Percentiles rank a stretch among this genome's conserved stretches.
phyloP scores from a whole-genome alignment of 495 filamentous ascomycete genomes.

The Hyaloscypha bicolor region DNA sequence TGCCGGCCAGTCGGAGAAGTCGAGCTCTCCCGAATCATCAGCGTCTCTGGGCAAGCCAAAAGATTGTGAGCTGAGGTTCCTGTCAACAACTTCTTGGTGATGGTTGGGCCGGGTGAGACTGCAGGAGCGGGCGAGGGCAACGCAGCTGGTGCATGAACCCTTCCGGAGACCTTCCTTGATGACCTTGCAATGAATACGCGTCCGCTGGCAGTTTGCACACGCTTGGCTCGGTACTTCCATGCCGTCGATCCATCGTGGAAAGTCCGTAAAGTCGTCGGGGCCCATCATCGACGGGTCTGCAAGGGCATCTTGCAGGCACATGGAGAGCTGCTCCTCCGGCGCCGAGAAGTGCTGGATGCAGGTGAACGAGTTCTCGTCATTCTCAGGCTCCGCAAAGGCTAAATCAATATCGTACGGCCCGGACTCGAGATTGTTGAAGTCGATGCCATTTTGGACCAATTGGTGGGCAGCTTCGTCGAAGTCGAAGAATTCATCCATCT shows the following conservation, averaged over 20 bases:
- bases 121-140: constrained; percentile 64
- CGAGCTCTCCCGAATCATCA: constrained; percentile 34
- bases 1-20: neutral
- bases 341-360: constrained; percentile 34
- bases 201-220: constrained; percentile 71
- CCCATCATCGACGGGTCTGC: constrained; percentile 30
- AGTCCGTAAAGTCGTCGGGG: constrained; percentile 34
- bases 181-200: constrained; percentile 75
- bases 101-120: constrained; percentile 51
- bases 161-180: constrained; percentile 68
- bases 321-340: constrained; percentile 34
- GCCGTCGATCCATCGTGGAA: constrained; percentile 43
- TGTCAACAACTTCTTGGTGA: constrained; percentile 26
- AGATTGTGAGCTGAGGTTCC: constrained; percentile 48
- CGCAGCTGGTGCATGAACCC: constrained; percentile 75
- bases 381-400: constrained; percentile 38
- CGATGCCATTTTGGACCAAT: constrained; percentile 42
- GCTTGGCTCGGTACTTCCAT: constrained; percentile 49
- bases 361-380: constrained; percentile 29
- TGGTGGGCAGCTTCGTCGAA: constrained; percentile 53
- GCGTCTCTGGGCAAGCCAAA: constrained; percentile 47
- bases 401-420: constrained; percentile 44
- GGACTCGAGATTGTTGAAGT: constrained; percentile 40
- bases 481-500: constrained; percentile 53
- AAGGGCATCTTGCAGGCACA: constrained; percentile 21